These are phyloP conservation scores for Rehmannia glutinosa DNA, from an alignment of 257 asterid genomes.

Conservation along the genomic window DNA sequence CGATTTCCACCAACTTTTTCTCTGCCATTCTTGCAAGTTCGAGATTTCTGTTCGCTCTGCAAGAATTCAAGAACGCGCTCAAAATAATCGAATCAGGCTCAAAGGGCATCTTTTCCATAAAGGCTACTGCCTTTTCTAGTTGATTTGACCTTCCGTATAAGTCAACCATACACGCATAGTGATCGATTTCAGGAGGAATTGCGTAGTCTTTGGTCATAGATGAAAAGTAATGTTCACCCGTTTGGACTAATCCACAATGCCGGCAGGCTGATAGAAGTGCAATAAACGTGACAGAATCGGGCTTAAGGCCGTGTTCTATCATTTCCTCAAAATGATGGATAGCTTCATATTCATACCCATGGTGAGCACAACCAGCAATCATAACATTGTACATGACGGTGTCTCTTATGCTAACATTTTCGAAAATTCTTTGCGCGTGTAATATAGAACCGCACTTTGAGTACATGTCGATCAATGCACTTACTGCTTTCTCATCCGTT, in stretches of 20 bases:
- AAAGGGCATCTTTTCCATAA: constrained; percentile 61
- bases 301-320: constrained; percentile 40
- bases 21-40: constrained; percentile 67
- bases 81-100: constrained; percentile 57
- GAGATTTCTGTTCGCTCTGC: constrained; percentile 54
- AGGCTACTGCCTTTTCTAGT: constrained; percentile 55
- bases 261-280: constrained; percentile 88
- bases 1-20: constrained; percentile 53
- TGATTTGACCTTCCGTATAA: constrained; percentile 82
- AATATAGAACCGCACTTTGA: constrained; percentile 70
- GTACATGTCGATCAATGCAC: constrained; percentile 79
- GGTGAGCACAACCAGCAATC: constrained; percentile 89
- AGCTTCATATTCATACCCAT: constrained; percentile 64
- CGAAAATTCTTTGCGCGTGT: constrained; percentile 52
- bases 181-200: constrained; percentile 68
- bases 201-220: constrained; percentile 61
- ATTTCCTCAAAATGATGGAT: constrained; percentile 53
- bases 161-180: constrained; percentile 94
- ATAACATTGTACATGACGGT: constrained; percentile 62
- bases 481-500: constrained; percentile 47
- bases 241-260: constrained; percentile 64
- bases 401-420: constrained; percentile 34
- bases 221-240: constrained; percentile 61
- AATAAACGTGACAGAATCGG: constrained; percentile 72
- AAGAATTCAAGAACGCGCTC: constrained; percentile 74